phyloP scores from a whole-genome alignment of 495 filamentous ascomycete genomes.

The Lasiosphaeris hirsuta region DNA sequence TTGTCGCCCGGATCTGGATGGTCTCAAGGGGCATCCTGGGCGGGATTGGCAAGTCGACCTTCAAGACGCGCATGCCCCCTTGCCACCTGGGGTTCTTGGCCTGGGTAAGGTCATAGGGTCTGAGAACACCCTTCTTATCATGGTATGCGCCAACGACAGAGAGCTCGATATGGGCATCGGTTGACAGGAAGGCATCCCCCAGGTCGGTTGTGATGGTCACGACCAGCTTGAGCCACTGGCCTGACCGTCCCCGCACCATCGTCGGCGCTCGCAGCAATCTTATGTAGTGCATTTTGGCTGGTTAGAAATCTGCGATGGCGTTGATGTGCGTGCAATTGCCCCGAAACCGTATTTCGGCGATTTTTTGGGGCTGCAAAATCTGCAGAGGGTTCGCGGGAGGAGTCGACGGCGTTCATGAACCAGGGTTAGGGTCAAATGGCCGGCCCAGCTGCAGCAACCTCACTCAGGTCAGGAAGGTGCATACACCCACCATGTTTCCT shows the following conservation, averaged over 20 bases:
- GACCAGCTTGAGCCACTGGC: constrained; percentile 38
- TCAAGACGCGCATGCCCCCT: constrained; percentile 41
- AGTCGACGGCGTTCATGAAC: too few species aligned
- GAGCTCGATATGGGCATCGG: constrained; percentile 58
- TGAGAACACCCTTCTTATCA: constrained; percentile 35
- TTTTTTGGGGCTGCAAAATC: not conserved
- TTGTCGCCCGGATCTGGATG: constrained; percentile 36
- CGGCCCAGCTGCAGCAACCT: too few species aligned
- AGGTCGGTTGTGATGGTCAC: constrained; percentile 89
- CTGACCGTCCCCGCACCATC: constrained; percentile 34
- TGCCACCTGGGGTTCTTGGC: constrained; percentile 28
- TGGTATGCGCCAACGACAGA: constrained; percentile 43
- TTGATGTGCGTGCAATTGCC: not conserved
- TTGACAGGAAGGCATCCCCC: constrained; percentile 75
- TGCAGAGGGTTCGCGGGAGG: not conserved
- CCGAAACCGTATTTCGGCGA: too few species aligned
- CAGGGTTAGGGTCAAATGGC: not conserved
- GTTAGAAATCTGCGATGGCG: not conserved
- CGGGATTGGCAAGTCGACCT: constrained; percentile 33
- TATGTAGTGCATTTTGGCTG: constrained; percentile 63
- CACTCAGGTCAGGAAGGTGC: too few species aligned
- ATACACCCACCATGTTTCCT: too few species aligned
- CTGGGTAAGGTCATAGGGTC: constrained; percentile 22
- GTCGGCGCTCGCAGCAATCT: constrained; percentile 67
- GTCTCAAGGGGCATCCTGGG: constrained; percentile 25